Percentiles rank a stretch among this genome's conserved stretches.
Evolutionary conservation across 768 basidiomycete genomes (phyloP).

Genomic region (Phaffia tasmanica): DNA sequence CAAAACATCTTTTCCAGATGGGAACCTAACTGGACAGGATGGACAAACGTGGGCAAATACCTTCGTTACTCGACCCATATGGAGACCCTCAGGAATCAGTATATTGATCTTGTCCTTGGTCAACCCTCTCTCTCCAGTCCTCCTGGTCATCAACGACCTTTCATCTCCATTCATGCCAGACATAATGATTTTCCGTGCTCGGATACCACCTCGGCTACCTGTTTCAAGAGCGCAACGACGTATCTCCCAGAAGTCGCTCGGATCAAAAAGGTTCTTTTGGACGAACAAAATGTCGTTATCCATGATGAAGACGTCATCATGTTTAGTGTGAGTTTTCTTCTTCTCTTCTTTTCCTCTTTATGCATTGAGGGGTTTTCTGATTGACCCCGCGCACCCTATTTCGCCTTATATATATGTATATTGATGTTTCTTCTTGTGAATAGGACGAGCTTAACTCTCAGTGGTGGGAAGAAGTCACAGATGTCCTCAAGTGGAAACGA

Average conservation of each 20-base stretch:
- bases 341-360: background rate
- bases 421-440: background rate
- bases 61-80: background rate
- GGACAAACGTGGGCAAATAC: background rate
- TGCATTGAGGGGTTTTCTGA: background rate
- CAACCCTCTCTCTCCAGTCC: no score
- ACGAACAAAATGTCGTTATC: no score
- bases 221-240: background rate
- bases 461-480: slow-evolving; percentile 5
- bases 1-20: background rate
- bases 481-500: slow-evolving; percentile 2
- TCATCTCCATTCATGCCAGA: slow-evolving; percentile 8
- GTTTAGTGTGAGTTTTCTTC: no score
- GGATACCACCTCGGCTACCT: background rate
- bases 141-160: background rate
- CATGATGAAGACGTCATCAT: no score
- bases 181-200: background rate
- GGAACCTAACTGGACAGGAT: background rate
- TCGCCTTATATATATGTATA: background rate
- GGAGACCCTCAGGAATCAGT: background rate
- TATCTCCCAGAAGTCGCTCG: no score
- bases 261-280: no score
- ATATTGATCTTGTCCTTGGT: background rate
- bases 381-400: background rate
- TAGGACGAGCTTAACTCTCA: slow-evolving; percentile 1